These are phyloP conservation scores for Conticribra weissflogii DNA, from an alignment of 108 stramenopile genomes.

Conservation along the genomic window DNA sequence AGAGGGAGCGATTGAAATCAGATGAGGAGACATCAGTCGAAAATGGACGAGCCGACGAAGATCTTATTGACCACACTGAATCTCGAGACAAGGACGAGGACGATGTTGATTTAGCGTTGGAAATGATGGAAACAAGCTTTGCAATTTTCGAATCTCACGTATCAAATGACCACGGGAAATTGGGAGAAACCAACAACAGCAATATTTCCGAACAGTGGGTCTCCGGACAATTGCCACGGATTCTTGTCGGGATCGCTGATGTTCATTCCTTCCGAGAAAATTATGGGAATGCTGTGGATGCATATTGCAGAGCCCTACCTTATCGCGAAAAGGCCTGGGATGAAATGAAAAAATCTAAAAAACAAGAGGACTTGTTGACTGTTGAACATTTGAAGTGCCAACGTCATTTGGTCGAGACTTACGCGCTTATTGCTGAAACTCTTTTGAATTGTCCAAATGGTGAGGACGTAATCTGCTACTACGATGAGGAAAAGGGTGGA, in stretches of 20 bases:
- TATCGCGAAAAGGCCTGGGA: slow-evolving; percentile 56
- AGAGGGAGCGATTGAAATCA: background rate
- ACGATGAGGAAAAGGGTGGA: slow-evolving; percentile 28
- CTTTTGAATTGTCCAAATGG: slow-evolving; percentile 65
- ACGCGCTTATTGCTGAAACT: slow-evolving; percentile 72
- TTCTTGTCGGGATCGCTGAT: slow-evolving; percentile 74
- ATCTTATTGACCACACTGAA: background rate
- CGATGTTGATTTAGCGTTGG: slow-evolving; percentile 65
- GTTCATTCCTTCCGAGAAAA: slow-evolving; percentile 50
- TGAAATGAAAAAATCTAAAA: slow-evolving; percentile 11
- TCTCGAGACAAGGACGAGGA: slow-evolving; percentile 26
- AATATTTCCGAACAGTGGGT: slow-evolving; percentile 43
- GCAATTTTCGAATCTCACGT: slow-evolving; percentile 58
- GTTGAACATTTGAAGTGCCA: slow-evolving; percentile 55
- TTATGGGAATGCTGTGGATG: slow-evolving; percentile 79
- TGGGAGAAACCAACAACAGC: background rate
- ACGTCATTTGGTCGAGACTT: slow-evolving; percentile 64
- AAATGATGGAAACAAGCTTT: slow-evolving; percentile 82
- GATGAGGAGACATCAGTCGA: slow-evolving; percentile 4
- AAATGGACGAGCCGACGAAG: slow-evolving; percentile 20
- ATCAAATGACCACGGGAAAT: background rate
- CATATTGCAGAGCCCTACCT: slow-evolving; percentile 69
- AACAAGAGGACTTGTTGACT: slow-evolving; percentile 12
- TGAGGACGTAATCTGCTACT: slow-evolving; percentile 71
- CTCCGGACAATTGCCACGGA: slow-evolving; percentile 63